Conservation (phyloP, 495 filamentous ascomycete genomes). For the Daldinia vernicosa region DNA sequence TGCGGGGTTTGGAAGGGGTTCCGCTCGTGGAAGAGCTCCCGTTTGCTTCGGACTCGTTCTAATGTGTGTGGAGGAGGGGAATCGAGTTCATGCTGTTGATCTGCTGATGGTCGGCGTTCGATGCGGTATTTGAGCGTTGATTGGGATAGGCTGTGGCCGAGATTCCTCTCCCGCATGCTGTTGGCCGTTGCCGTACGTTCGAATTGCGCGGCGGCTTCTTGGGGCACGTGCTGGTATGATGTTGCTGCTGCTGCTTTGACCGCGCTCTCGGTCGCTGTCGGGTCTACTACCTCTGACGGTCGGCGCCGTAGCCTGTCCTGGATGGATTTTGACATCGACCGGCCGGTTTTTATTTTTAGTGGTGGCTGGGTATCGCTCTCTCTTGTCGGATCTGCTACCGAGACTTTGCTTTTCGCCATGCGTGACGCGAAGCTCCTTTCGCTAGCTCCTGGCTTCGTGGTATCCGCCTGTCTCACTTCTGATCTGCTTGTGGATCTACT, state of each 20-base stretch:
- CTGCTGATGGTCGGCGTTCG: slow-evolving; percentile 32
- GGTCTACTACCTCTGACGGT: slow-evolving; percentile 7
- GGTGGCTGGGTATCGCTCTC: slow-evolving; percentile 12
- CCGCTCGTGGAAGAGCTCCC: slow-evolving; percentile 20
- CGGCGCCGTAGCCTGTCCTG: slow-evolving; percentile 37
- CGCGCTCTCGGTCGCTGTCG: not conserved
- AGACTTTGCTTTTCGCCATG: slow-evolving; percentile 20
- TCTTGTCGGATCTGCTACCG: slow-evolving; percentile 6
- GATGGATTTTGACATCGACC: slow-evolving; percentile 34
- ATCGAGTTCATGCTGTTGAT: slow-evolving; percentile 24
- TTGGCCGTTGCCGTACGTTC: slow-evolving; percentile 56
- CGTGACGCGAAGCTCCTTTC: slow-evolving; percentile 33
- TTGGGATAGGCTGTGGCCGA: slow-evolving; percentile 53
- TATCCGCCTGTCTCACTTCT: not conserved
- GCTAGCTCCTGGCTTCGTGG: slow-evolving; percentile 14
- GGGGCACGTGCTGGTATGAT: slow-evolving; percentile 51
- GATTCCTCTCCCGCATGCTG: slow-evolving; percentile 46
- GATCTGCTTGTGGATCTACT: slow-evolving; percentile 9
- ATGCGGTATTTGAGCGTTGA: slow-evolving; percentile 49
- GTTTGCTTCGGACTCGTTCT: slow-evolving; percentile 34
- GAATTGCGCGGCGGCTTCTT: slow-evolving; percentile 59
- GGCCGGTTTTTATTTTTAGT: slow-evolving; percentile 13
- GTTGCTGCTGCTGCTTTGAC: not conserved
- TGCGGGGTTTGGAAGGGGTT: slow-evolving; percentile 35
- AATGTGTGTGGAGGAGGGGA: slow-evolving; percentile 33